Conservation (phyloP, 306 rosid species). For the Bauhinia variegata region DNA sequence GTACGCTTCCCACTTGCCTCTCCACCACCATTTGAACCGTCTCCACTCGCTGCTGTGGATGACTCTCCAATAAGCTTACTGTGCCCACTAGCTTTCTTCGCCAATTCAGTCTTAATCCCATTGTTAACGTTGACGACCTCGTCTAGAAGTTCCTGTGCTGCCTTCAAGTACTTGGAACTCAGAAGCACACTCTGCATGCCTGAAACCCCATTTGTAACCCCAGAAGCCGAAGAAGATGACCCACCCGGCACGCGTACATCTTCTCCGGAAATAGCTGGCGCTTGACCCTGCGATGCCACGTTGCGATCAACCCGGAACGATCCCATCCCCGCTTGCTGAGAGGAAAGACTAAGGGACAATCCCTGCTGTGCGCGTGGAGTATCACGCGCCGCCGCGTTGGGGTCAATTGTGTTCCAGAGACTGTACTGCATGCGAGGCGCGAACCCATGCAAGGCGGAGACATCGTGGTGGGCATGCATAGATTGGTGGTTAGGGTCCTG, state of each 20-base stretch:
- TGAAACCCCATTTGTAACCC: slow-evolving; percentile 63
- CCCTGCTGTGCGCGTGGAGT: slow-evolving; percentile 74
- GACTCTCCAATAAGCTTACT: slow-evolving; percentile 60
- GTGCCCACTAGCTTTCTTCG: slow-evolving; percentile 47
- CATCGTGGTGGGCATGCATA: slow-evolving; percentile 55
- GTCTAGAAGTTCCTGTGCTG: slow-evolving; percentile 84
- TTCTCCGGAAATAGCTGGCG: slow-evolving; percentile 50
- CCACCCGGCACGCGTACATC: slow-evolving; percentile 66
- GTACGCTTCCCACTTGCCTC: slow-evolving; percentile 57
- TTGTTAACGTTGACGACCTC: slow-evolving; percentile 80
- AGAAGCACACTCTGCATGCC: slow-evolving; percentile 81
- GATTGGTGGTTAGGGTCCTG: slow-evolving; percentile 59
- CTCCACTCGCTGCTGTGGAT: slow-evolving; percentile 54
- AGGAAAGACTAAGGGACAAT: slow-evolving; percentile 69
- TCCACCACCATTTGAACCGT: slow-evolving; percentile 52
- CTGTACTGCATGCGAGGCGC: slow-evolving; percentile 66
- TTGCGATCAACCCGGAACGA: slow-evolving; percentile 58
- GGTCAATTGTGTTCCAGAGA: slow-evolving; percentile 70
- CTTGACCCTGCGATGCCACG: slow-evolving; percentile 41
- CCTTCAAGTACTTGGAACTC: slow-evolving; percentile 85
- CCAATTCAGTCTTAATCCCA: slow-evolving; percentile 55
- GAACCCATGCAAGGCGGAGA: slow-evolving; percentile 81
- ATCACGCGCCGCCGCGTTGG: slow-evolving; percentile 71
- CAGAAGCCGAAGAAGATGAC: slow-evolving; percentile 65
- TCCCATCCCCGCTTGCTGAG: slow-evolving; percentile 70